Conservation (phyloP, 495 filamentous ascomycete genomes). For the Apodospora peruviana region DNA sequence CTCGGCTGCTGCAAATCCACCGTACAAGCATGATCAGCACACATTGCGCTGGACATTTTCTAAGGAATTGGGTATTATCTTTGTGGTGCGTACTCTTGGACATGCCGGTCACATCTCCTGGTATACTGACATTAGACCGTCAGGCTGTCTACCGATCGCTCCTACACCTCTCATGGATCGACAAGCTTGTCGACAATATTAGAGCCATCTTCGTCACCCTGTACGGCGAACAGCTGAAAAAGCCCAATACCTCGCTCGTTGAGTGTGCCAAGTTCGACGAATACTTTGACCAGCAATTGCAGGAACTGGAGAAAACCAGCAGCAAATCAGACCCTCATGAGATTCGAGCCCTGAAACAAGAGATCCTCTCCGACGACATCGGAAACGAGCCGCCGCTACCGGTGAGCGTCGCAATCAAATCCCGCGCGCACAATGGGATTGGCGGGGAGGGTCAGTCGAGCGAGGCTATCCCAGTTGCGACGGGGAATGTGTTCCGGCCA, state of each 20-base stretch:
- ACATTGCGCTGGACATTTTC: slow-evolving; percentile 89
- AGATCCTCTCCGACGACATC: slow-evolving; percentile 21
- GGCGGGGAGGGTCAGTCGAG: slow-evolving; percentile 42
- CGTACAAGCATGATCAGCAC: slow-evolving; percentile 88
- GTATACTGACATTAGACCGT: slow-evolving; percentile 5
- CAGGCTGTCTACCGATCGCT: slow-evolving; percentile 97
- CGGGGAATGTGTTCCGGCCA: slow-evolving; percentile 76
- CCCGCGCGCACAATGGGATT: slow-evolving; percentile 16
- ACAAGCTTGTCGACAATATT: slow-evolving; percentile 92
- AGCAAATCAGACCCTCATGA: slow-evolving; percentile 27
- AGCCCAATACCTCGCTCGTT: slow-evolving; percentile 67
- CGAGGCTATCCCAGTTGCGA: slow-evolving; percentile 59
- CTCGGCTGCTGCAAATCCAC: slow-evolving; percentile 55
- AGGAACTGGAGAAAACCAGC: slow-evolving; percentile 63
- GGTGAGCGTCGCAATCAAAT: slow-evolving; percentile 29
- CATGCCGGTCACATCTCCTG: not conserved
- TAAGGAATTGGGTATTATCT: slow-evolving; percentile 91
- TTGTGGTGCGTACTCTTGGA: slow-evolving; percentile 65
- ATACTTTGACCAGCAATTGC: slow-evolving; percentile 90
- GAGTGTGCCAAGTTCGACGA: slow-evolving; percentile 75
- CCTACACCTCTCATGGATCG: slow-evolving; percentile 92
- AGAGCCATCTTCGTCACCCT: slow-evolving; percentile 82
- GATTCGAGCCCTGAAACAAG: slow-evolving; percentile 36
- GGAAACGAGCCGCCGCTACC: slow-evolving; percentile 42
- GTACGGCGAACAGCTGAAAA: slow-evolving; percentile 82